Evolutionary conservation across 2,329 filamentous ascomycete genomes (phyloP), one percentile per base, ranked within the genome.

Genomic region (Sporothrix globosa): DNA sequence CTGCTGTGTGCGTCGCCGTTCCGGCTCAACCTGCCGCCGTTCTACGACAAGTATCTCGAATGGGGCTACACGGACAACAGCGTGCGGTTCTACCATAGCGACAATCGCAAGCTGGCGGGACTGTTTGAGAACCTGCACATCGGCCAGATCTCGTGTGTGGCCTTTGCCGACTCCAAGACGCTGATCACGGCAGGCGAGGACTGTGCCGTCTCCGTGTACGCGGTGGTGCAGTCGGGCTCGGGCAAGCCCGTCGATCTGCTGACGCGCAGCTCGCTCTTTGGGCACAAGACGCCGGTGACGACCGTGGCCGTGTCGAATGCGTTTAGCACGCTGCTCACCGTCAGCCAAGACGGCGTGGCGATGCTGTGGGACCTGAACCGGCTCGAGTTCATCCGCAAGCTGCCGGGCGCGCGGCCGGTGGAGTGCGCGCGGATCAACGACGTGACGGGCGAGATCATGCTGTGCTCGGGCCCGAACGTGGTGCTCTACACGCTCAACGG

Each of bases 51-150:
- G 75, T 97, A 93, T 76, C 86, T 98, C 74, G 93, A 97, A 81
- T 98, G 95, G 95, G 95, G 95, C 1, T 98, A 96, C 76, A 91
- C 92, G 0, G 96, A 99, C 79, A 92, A 92, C 75, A 96, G 92
- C 74, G 87, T 99, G 39, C 91, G 96, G 4, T 98, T 99, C 83
- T 73, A 92, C 81, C 88, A 91, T 69, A 89, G 91, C 63, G 93
- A 97, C 74, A 92, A 88, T 71, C 90, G 92, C 77, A 94, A 92
- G 83, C 84, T 91, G 27, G 88, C 96, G 48, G 95, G 95, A 0
- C 85, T 97, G 21, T 97, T 95, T 77, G 96, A 99, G 79, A 96
- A 98, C 77, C 84, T 97, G 2, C 96, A 99, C 78, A 90, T 95
- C 70, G 93, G 94, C 4, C 93, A 97, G 77, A 86, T 99, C 39